Conservation (phyloP, 2,329 filamentous ascomycete genomes). For the Albophoma yamanashiensis region DNA sequence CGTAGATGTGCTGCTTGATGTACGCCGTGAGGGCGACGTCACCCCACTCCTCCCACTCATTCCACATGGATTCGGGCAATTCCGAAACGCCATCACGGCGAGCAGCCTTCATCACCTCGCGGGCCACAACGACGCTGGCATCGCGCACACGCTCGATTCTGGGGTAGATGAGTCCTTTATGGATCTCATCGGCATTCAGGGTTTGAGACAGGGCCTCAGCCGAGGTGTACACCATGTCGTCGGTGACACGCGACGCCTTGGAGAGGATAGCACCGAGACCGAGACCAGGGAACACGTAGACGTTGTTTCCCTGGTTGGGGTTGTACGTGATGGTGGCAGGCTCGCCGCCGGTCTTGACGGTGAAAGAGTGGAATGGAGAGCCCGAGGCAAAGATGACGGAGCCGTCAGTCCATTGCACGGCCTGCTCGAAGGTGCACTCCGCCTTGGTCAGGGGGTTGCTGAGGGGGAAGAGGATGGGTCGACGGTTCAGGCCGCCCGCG, state of each 20-base stretch:
- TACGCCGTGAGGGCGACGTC: constrained; percentile 49
- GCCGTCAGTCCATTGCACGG: constrained; percentile 82
- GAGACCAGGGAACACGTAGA: constrained; percentile 94
- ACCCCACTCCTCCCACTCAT: constrained; percentile 63
- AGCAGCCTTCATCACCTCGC: constrained; percentile 88
- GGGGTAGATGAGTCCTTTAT: constrained; percentile 81
- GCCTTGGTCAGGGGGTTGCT: constrained; percentile 95
- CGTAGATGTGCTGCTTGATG: constrained; percentile 51
- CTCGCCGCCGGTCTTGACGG: constrained; percentile 46
- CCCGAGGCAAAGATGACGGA: constrained; percentile 90
- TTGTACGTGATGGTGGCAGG: constrained; percentile 54
- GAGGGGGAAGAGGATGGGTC: constrained; percentile 89
- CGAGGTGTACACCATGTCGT: constrained; percentile 94
- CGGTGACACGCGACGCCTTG: constrained; percentile 78
- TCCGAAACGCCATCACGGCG: constrained; percentile 68
- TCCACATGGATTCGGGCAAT: constrained; percentile 57
- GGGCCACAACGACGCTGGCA: constrained; percentile 74
- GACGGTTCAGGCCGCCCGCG: constrained; percentile 55
- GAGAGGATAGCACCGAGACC: constrained; percentile 87
- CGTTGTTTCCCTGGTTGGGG: constrained; percentile 75
- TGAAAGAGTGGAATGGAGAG: constrained; percentile 74
- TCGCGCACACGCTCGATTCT: constrained; percentile 85
- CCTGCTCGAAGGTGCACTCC: constrained; percentile 94
- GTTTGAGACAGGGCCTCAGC: constrained; percentile 70
- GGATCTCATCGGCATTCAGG: constrained; percentile 71